phyloP scores from a whole-genome alignment of 345 rosid genomes.

The Angophora floribunda region DNA sequence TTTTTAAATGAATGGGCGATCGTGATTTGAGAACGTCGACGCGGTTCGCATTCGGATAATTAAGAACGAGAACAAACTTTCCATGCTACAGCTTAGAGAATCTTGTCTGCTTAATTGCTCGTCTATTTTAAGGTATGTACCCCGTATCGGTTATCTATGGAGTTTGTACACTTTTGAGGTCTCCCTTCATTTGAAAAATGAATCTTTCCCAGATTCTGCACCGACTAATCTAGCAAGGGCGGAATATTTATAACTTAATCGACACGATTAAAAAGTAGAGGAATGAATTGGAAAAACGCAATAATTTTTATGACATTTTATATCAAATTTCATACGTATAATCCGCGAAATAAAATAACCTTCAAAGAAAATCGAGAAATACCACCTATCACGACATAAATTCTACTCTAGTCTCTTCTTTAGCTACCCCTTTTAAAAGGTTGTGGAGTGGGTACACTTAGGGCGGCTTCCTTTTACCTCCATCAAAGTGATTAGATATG shows the following conservation, averaged over 20 bases:
- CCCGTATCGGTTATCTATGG: neutral
- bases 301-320: too few relatives aligned
- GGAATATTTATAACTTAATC: too few relatives aligned
- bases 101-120: neutral
- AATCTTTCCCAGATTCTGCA: neutral
- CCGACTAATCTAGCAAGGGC: rapidly evolving
- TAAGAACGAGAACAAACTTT: neutral
- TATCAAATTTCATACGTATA: neutral
- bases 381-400: neutral
- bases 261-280: too few relatives aligned
- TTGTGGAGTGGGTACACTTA: neutral
- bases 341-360: neutral
- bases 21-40: neutral
- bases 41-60: neutral
- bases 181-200: neutral
- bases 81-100: neutral
- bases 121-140: neutral
- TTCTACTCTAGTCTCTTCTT: neutral
- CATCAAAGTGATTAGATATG: neutral
- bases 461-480: neutral
- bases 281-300: too few relatives aligned
- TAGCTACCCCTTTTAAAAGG: neutral
- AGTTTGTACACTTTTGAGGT: neutral
- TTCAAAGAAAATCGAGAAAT: neutral
- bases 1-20: neutral